Conservation (phyloP, 2,329 filamentous ascomycete species). For the Fusarium sp. region DNA sequence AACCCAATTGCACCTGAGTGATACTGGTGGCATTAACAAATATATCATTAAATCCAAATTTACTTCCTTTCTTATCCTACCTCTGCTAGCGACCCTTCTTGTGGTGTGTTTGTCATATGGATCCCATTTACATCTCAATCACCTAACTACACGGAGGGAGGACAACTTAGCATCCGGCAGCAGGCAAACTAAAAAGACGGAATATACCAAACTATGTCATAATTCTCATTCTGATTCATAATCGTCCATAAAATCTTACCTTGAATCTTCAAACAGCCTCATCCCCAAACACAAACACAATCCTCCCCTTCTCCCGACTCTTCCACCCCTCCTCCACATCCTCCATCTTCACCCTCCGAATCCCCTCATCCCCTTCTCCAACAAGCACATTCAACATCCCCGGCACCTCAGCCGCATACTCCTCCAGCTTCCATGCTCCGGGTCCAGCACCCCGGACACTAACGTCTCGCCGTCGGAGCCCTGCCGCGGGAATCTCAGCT, state of each 20-base stretch:
- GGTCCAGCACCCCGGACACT: conserved; percentile 59
- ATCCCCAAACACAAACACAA: conserved; percentile 45
- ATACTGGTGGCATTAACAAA: background rate
- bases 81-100: background rate
- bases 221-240: background rate
- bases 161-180: background rate
- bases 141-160: background rate
- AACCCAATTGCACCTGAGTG: background rate
- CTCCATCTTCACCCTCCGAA: conserved; percentile 35
- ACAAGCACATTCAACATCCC: conserved; percentile 42
- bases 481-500: conserved; percentile 52
- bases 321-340: conserved; percentile 44
- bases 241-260: background rate
- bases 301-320: conserved; percentile 35
- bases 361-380: conserved; percentile 30
- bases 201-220: background rate
- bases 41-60: fast-evolving
- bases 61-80: background rate
- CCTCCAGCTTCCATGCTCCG: conserved; percentile 53
- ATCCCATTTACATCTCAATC: background rate
- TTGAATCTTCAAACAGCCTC: background rate
- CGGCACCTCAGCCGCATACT: conserved; percentile 35
- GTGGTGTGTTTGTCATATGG: background rate
- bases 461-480: conserved; percentile 61
- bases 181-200: background rate